Conservation (phyloP, 2,329 filamentous ascomycete species). For the Xylaria sp. region DNA sequence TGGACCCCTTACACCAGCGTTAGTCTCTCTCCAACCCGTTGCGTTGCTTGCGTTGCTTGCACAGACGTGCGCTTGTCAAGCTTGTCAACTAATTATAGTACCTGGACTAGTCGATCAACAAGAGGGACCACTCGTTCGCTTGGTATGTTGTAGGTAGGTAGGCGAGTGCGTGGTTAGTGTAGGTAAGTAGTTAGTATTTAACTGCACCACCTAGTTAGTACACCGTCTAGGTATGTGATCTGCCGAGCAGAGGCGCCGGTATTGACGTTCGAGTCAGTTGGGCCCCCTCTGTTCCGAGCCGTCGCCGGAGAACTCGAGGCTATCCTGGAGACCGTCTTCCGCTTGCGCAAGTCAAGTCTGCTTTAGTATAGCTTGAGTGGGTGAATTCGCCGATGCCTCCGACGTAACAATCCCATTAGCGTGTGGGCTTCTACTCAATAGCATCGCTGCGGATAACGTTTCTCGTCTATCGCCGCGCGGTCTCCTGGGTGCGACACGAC, state of each 20-base stretch:
- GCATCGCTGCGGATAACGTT: not conserved
- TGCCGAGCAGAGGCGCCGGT: slow-evolving; percentile 18
- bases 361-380: not conserved
- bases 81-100: slow-evolving; percentile 34
- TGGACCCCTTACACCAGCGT: slow-evolving; percentile 21
- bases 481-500: not conserved
- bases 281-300: slow-evolving; percentile 18
- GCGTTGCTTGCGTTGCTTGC: not conserved
- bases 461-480: not conserved
- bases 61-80: slow-evolving; percentile 17
- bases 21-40: slow-evolving; percentile 6
- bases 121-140: not conserved
- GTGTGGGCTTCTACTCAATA: not conserved
- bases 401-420: not conserved
- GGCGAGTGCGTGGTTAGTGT: not conserved
- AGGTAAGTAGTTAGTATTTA: not conserved
- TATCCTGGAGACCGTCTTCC: slow-evolving; percentile 3
- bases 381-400: not conserved
- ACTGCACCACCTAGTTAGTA: not conserved
- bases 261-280: slow-evolving; percentile 28
- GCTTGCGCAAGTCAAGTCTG: not conserved
- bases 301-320: slow-evolving; percentile 1
- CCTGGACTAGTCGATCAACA: slow-evolving; percentile 4
- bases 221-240: slow-evolving; percentile 6
- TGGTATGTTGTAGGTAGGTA: not conserved